Evolutionary conservation across 23 red algal species (phyloP), one percentile per base, ranked within the genome.

Genomic region (Agarophyton chilense): DNA sequence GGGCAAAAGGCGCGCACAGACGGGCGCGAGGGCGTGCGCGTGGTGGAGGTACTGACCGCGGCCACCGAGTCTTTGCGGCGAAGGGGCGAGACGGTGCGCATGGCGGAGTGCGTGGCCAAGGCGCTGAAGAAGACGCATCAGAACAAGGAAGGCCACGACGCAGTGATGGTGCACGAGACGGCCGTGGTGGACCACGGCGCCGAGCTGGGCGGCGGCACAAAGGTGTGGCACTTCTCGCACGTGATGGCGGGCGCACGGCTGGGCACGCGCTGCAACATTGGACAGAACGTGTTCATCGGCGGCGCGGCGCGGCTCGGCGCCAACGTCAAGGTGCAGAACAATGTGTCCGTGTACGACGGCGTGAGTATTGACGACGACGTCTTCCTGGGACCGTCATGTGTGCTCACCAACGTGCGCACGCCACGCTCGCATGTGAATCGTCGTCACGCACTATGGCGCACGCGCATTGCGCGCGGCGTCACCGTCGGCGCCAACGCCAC

Each of bases 211-310:
- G 29, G 5, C 24, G 84, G 84, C 32, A 83, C 93, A 12, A 95
- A 64, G 34, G 72, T 95, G 21, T 95, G 93, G 93, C 93, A 95
- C 53, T 95, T 88, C 72, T 60, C 75, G 29, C 93, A 95, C 53
- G 74, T 95, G 19, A 82, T 81, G 84, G 28, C 85, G 10, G 93
- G 78, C 21, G 93, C 93, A 11, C 24, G 11, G 29, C 5, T 95
- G 17, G 78, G 86, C 29, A 33, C 21, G 14, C 22, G 35, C 12
- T 88, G 72, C 29, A 90, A 77, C 55, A 51, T 95, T 55, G 93
- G 93, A 26, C 93, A 95, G 68, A 89, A 89, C 53, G 93, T 95
- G 11, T 95, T 84, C 51, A 82, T 95, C 28, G 93, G 74, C 11
- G 74, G 75, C 8, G 28, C 44, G 19, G 76, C 84, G n/a, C 45